Base-by-base conservation (phyloP, 2,329 filamentous ascomycete genomes). In the Lecanicillium sp. region DNA sequence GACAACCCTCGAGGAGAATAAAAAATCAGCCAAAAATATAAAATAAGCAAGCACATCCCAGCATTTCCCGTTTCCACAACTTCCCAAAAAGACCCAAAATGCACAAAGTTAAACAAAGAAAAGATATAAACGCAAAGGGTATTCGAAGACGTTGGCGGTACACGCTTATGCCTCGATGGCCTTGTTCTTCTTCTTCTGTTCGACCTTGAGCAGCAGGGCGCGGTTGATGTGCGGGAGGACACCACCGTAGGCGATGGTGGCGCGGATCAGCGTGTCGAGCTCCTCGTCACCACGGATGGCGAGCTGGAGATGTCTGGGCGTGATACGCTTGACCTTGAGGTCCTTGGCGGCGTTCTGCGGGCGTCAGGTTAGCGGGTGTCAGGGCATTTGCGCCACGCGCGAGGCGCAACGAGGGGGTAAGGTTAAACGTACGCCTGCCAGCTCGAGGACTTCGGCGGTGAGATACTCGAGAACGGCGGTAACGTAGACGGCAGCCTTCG, bases 241-340 rank as follows among this genome's bases (percentile, higher is more conserved):
- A 85, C 93, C 93, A 75, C 93, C 93, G 60, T 94, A 97, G 52
- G 93, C 93, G 63, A 98, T 98, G 54, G 93, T 98, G 50, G 93
- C 93, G 61, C 90, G 87, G 67, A 98, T 97, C 50, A 98, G 78
- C 20, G 90, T 97, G 68, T 98, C 93, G 60, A 98, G 79, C 72
- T 98, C 93, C 74, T 98, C 93, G 69, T 98, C 93, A 64, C 93
- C 93, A 63, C 93, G 90, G 66, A 98, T 98, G 61, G 93, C 93
- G 54, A 98, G 87, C 71, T 98, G 93, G 56, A 98, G 75, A 70
- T 98, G 93, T 68, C 93, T 90, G 49, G 93, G 93, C 11, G 91
- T 97, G 71, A 98, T 98, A 72, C 93, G 93, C 84, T 97, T 98
- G 74, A 97, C 93, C 74, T 97, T 98, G 66, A 97, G 86, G 70